A percentile compares a stretch with the other conserved stretches of the same genome.
These are phyloP conservation scores for Psilocybe cubensis DNA, from an alignment of 768 basidiomycete species.

Conservation along the genomic window DNA sequence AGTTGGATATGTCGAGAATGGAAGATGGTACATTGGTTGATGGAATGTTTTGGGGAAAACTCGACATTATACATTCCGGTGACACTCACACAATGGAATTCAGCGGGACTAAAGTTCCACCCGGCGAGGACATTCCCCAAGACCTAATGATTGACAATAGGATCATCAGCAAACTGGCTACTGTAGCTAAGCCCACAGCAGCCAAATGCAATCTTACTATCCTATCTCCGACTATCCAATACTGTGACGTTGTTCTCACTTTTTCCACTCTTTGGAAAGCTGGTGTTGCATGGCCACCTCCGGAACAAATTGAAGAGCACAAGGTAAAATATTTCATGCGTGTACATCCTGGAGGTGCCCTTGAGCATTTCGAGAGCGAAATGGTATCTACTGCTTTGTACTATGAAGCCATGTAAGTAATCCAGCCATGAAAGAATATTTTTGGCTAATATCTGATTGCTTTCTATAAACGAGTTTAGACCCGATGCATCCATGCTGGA, in stretches of 20 bases:
- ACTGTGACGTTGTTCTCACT: constrained; percentile 77
- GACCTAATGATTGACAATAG: constrained; percentile 79
- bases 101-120: constrained; percentile 72
- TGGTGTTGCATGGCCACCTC: constrained; percentile 77
- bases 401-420: constrained; percentile 81
- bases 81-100: constrained; percentile 85
- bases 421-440: background rate
- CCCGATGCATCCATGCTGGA: constrained; percentile 80
- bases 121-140: constrained; percentile 62
- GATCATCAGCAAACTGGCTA: constrained; percentile 76
- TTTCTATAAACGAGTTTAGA: constrained; percentile 45
- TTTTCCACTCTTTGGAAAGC: constrained; percentile 79
- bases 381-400: constrained; percentile 81
- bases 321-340: constrained; percentile 85
- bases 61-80: constrained; percentile 78
- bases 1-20: constrained; percentile 90
- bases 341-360: constrained; percentile 82
- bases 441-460: too few relatives aligned
- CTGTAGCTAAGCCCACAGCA: constrained; percentile 71
- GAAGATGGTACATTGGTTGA: constrained; percentile 88
- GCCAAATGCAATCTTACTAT: constrained; percentile 81
- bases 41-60: constrained; percentile 87
- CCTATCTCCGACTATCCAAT: constrained; percentile 72
- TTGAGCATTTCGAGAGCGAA: constrained; percentile 86
- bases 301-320: constrained; percentile 65